Conservation (phyloP, 2,329 filamentous ascomycete species). For the Tolypocladium album region DNA sequence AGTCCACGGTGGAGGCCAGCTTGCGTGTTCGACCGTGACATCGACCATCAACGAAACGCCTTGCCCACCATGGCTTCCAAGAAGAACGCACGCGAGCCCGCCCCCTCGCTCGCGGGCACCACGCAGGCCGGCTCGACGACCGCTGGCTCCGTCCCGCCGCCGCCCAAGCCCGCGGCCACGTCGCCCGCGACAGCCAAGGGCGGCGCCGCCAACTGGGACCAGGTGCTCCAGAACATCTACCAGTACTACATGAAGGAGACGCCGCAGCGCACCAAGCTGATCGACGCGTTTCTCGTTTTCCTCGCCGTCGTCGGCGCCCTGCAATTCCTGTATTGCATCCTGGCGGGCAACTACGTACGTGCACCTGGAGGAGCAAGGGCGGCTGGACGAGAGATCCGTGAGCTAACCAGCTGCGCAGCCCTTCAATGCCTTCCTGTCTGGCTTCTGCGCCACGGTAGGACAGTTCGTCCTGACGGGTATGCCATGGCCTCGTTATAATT, state of each 20-base stretch:
- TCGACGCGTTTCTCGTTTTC: conserved; percentile 86
- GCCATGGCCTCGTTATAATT: conserved; percentile 12
- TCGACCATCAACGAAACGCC: conserved; percentile 1
- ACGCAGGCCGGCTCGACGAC: conserved; percentile 17
- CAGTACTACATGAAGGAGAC: conserved; percentile 71
- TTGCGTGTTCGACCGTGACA: neutral
- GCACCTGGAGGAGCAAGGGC: neutral
- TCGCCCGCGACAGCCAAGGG: conserved; percentile 7
- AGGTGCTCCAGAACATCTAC: conserved; percentile 62
- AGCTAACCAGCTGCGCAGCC: conserved; percentile 47
- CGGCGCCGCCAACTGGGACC: conserved; percentile 30
- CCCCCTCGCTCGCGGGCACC: conserved; percentile 21
- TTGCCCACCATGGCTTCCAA: conserved; percentile 37
- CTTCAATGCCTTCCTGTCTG: conserved; percentile 96
- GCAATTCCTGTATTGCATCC: conserved; percentile 86
- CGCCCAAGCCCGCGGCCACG: conserved; percentile 8
- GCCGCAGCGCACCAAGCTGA: conserved; percentile 80
- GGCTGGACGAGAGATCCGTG: no score
- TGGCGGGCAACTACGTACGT: conserved; percentile 91
- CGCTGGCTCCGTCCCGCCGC: conserved; percentile 13
- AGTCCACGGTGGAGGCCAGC: neutral
- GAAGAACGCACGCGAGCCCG: conserved; percentile 25
- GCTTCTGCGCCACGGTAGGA: conserved; percentile 87
- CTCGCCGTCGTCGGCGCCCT: conserved; percentile 75
- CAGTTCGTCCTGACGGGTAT: conserved; percentile 92